Percentiles rank a stretch among this genome's conserved stretches.
Evolutionary conservation across 805 yeast genomes (phyloP).

Genomic region (Candida namnaoensis): DNA sequence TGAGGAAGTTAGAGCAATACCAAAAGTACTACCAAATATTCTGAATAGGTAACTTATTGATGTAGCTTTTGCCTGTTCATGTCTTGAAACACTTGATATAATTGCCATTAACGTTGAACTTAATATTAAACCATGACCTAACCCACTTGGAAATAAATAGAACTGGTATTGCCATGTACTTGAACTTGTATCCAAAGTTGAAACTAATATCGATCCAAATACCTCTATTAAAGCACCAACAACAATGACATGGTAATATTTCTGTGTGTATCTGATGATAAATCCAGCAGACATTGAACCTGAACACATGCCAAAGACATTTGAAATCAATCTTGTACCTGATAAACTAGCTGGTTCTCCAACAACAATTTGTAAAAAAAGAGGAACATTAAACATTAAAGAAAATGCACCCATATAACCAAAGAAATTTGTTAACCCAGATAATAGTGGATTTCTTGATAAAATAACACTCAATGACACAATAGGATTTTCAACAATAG

Average conservation of each 20-base stretch:
- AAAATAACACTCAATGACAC: slow-evolving; percentile 15
- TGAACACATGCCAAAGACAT: not conserved
- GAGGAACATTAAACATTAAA: slow-evolving; percentile 31
- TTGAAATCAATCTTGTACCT: slow-evolving; percentile 24
- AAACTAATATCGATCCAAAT: not conserved
- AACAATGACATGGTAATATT: no score
- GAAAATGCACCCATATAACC: slow-evolving; percentile 12
- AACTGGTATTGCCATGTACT: not conserved
- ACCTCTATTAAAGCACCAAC: not conserved
- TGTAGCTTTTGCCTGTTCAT: not conserved
- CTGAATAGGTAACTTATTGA: not conserved
- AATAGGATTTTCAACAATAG: slow-evolving; percentile 20
- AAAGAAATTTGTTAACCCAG: slow-evolving; percentile 27
- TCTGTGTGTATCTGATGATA: not conserved
- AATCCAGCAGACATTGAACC: not conserved
- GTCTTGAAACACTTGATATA: not conserved
- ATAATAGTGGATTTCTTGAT: slow-evolving; percentile 22
- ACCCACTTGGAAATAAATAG: not conserved
- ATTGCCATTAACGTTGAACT: not conserved
- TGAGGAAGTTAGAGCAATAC: not conserved
- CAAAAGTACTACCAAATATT: not conserved
- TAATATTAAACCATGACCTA: not conserved
- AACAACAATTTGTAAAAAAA: slow-evolving; percentile 31
- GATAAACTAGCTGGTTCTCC: slow-evolving; percentile 31
- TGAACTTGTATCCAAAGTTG: not conserved